phyloP scores from a whole-genome alignment of 2,329 filamentous ascomycete genomes.

The Diaporthe helianthi region DNA sequence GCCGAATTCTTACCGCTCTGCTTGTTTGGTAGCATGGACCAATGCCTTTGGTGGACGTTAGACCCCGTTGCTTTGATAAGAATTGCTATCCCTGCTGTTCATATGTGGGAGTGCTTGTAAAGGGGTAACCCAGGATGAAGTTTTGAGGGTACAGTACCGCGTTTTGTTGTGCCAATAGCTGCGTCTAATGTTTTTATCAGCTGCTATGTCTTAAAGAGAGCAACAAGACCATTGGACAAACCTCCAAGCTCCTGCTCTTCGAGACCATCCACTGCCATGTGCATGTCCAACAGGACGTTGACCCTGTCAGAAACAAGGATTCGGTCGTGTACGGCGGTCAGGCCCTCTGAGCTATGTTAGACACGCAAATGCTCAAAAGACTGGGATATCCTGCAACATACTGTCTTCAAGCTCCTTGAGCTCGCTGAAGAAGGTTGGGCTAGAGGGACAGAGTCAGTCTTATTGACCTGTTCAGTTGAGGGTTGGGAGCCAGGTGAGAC shows the following conservation, averaged over 20 bases:
- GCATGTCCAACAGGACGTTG: conserved; percentile 68
- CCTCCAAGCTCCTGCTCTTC: conserved; percentile 52
- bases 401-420: conserved; percentile 63
- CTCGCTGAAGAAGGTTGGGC: conserved; percentile 70
- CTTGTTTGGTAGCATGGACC: conserved; percentile 39
- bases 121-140: background rate
- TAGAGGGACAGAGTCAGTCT: background rate
- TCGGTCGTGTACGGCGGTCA: conserved; percentile 59
- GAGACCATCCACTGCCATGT: conserved; percentile 70
- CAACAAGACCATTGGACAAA: background rate
- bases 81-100: background rate
- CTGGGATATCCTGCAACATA: background rate
- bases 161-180: conserved; percentile 51
- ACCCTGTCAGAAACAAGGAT: conserved; percentile 69
- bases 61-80: background rate
- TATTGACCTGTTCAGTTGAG: background rate
- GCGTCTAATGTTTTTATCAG: background rate
- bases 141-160: conserved; percentile 32
- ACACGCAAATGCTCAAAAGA: background rate
- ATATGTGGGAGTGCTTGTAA: background rate
- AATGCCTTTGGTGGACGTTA: conserved; percentile 36
- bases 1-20: conserved; percentile 22
- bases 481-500: background rate
- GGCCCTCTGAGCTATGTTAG: conserved; percentile 49
- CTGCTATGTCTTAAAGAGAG: background rate